Conservation (phyloP, 2,329 filamentous ascomycete species). For the Chrysoporthe austroafricana region DNA sequence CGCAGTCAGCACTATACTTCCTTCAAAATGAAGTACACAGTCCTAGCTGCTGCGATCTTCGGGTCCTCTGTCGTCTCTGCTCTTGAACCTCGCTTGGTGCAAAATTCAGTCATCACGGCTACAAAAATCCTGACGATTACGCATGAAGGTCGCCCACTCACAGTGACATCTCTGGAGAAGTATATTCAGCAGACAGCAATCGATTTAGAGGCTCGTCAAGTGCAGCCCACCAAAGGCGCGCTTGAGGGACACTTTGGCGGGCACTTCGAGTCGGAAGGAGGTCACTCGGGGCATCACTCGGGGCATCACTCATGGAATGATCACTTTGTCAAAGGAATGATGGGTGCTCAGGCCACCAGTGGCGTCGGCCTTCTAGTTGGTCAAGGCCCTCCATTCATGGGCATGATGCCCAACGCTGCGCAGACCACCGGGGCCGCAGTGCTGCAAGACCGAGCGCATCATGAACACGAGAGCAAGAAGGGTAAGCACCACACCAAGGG, state of each 20-base stretch:
- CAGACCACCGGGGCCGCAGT: background rate
- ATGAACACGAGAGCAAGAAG: background rate
- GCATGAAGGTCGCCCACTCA: background rate
- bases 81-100: background rate
- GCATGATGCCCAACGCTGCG: background rate
- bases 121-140: constrained; percentile 5
- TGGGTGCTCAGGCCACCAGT: background rate
- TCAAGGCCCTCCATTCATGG: background rate
- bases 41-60: background rate
- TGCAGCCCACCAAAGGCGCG: background rate
- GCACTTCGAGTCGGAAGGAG: background rate
- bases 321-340: background rate
- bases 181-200: background rate
- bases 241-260: background rate
- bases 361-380: background rate
- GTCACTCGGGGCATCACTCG: background rate
- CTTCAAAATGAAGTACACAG: constrained; percentile 11
- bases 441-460: background rate
- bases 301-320: background rate
- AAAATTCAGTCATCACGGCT: background rate
- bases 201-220: background rate
- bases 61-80: constrained; percentile 4
- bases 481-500: constrained; percentile 6
- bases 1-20: background rate
- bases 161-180: background rate